phyloP scores from a whole-genome alignment of 306 rosid species.

The Rubus idaeus region DNA sequence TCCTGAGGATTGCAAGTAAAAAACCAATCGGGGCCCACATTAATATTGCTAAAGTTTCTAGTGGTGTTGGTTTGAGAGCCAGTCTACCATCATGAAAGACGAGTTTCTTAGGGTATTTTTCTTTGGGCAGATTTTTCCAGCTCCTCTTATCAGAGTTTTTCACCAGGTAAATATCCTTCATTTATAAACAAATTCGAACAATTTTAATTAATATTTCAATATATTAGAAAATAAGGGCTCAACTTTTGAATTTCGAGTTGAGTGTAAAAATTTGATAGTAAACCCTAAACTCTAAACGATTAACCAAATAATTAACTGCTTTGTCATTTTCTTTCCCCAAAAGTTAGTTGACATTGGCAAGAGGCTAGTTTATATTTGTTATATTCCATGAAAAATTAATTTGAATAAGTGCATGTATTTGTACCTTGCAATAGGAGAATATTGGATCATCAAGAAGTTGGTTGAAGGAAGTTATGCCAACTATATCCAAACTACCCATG shows the following conservation, averaged over 20 bases:
- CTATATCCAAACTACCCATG: slow-evolving; percentile 31
- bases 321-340: too few relatives aligned
- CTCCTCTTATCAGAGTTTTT: slow-evolving; percentile 51
- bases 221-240: background rate
- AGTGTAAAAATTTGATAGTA: too few relatives aligned
- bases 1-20: slow-evolving; percentile 44
- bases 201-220: background rate
- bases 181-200: background rate
- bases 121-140: slow-evolving; percentile 52
- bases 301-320: too few relatives aligned
- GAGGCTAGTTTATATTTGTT: too few relatives aligned
- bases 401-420: too few relatives aligned
- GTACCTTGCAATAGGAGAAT: slow-evolving; percentile 64
- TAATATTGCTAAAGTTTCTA: slow-evolving; percentile 36
- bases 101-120: slow-evolving; percentile 47
- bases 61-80: slow-evolving; percentile 52
- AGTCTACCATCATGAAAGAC: slow-evolving; percentile 85
- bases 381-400: too few relatives aligned
- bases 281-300: too few relatives aligned
- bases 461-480: slow-evolving; percentile 48
- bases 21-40: slow-evolving; percentile 64
- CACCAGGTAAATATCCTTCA: slow-evolving; percentile 62
- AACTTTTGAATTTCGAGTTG: too few relatives aligned
- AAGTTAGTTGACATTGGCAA: too few relatives aligned
- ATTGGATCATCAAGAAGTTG: slow-evolving; percentile 29